A percentile compares a stretch with the other conserved stretches of the same genome.
These are phyloP conservation scores for Geotrichum europaeum DNA, from an alignment of 1,139 yeast genomes.

Conservation along the genomic window DNA sequence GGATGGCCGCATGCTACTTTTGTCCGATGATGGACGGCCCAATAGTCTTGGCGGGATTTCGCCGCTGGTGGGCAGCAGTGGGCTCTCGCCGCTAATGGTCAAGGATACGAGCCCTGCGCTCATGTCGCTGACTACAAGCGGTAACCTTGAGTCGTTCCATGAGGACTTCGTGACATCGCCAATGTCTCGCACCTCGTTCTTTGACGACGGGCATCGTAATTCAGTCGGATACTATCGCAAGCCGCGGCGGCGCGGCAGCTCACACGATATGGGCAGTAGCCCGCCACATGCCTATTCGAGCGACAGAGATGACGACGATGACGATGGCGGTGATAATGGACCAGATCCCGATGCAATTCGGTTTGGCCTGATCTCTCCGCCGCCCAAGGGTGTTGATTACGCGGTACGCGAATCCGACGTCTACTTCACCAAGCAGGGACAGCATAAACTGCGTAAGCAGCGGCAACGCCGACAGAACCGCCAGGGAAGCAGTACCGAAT, in stretches of 20 bases:
- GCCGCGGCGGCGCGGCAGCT: slow-evolving; percentile 27
- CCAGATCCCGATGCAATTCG: slow-evolving; percentile 4
- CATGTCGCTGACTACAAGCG: not conserved
- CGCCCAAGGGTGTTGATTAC: slow-evolving; percentile 28
- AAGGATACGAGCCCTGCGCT: not conserved
- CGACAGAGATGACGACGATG: not conserved
- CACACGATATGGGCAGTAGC: slow-evolving; percentile 25
- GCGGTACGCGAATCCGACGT: slow-evolving; percentile 37
- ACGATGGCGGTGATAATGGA: not conserved
- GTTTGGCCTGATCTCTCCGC: slow-evolving; percentile 12
- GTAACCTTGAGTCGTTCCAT: not conserved
- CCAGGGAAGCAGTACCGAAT: not conserved
- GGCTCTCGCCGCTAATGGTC: slow-evolving; percentile 4
- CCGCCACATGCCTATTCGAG: slow-evolving; percentile 3
- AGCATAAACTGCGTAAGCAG: slow-evolving; percentile 8
- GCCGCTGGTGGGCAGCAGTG: not conserved
- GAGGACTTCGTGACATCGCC: slow-evolving; percentile 16
- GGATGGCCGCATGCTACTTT: slow-evolving; percentile 4
- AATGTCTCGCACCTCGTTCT: slow-evolving; percentile 8
- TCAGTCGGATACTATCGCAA: slow-evolving; percentile 26
- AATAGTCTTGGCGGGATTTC: not conserved
- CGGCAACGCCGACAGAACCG: slow-evolving; percentile 3
- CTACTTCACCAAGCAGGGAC: slow-evolving; percentile 26
- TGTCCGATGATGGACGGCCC: slow-evolving; percentile 2
- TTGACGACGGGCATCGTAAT: not conserved